Evolutionary conservation across 371 early-diverging fungal genomes (phyloP), one percentile per base, ranked within the genome.

Genomic region (Catenaria anguillulae): DNA sequence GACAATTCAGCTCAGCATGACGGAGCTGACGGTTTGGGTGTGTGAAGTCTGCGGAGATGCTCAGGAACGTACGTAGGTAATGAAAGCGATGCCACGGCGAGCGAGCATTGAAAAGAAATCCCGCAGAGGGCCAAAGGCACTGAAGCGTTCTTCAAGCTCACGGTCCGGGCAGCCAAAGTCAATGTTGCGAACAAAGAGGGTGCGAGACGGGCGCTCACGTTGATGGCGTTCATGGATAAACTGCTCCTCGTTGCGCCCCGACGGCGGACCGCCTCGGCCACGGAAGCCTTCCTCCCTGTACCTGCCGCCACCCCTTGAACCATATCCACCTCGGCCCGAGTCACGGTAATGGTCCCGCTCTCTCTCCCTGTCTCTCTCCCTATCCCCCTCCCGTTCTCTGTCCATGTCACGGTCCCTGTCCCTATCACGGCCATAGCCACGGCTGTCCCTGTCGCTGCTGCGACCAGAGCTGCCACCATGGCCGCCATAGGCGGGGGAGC

Each of bases 51-150:
- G 54, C 12, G 6, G 26, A 8, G 15, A 4, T 54, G 54, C 4
- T 54, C 10, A 15, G 54, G 31, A 19, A 26, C 1, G 0, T 10
- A 56, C 56, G 24, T 42, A 80, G 35, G 74, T 76, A 43, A 80
- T 63, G 63, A 78, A 80, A 15, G 74, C 71, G 73, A 80, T 77
- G 55, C 80, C 80, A 65, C 79, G 71, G 26, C 63, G 66, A 54
- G 72, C 71, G 60, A 76, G 73, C 50, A 74, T 46, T 65, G 75
- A 69, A 58, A 73, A 80, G 0, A 77, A 63, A 40, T 77, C 77
- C 63, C 70, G 73, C 40, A 79, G 70, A 59, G 77, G 77, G 45
- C 79, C 79, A 69, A 63, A 76, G 55, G 70, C 64, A 54, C 67
- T 72, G 67, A 73, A 79, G 56, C 70, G 65, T 26, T 52, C 64